Base-by-base conservation (phyloP, 2,329 filamentous ascomycete species). In the Talaromyces sp. region DNA sequence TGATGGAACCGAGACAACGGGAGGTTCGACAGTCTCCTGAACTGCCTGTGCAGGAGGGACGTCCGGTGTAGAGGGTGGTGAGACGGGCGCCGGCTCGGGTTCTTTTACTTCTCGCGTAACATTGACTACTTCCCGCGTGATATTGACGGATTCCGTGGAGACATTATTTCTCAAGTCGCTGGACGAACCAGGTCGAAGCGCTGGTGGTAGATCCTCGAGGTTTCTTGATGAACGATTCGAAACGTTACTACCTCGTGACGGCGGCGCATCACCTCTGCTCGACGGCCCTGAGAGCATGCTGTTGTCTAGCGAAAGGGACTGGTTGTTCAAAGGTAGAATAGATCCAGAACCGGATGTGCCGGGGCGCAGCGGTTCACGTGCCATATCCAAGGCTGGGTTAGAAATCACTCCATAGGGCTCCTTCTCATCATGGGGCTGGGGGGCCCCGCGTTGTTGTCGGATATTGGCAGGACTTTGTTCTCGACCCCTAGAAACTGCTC, bases 261-360 rank as follows among this genome's bases (percentile, higher is more conserved):
- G 74, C 47, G 71, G 70, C 8, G 45, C 65, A 31, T 64, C 56
- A 27, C 58, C 63, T 61, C 64, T 68, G 27, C 63, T 66, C 5
- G 66, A 61, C 25, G 64, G 75, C 31, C 76, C 74, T 19, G 78
- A 75, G 38, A 77, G 71, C 56, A 70, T 73, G 27, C 74, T 73
- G 31, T 67, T 71, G 45, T 76, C 75, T 65, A 74, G 73, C 19
- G 73, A 67, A 8, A 73, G 67, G 34, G 74, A 73, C 34, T 73
- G 73, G 17, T 58, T 36, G 19, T 38, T 49, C 43, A 61, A 45
- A 13, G 58, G 58, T 31, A 22, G 36, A 7, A 45, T 27, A 10
- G 71, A 65, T 43, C 65, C 68, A 38, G 75, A 75, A 6, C 68
- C 69, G 19, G 76, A 68, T 8, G 75, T 77, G 29, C 68, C 69